Percentiles rank a stretch among this genome's conserved stretches.
phyloP scores from a whole-genome alignment of 768 basidiomycete genomes.

The Suillus discolor region DNA sequence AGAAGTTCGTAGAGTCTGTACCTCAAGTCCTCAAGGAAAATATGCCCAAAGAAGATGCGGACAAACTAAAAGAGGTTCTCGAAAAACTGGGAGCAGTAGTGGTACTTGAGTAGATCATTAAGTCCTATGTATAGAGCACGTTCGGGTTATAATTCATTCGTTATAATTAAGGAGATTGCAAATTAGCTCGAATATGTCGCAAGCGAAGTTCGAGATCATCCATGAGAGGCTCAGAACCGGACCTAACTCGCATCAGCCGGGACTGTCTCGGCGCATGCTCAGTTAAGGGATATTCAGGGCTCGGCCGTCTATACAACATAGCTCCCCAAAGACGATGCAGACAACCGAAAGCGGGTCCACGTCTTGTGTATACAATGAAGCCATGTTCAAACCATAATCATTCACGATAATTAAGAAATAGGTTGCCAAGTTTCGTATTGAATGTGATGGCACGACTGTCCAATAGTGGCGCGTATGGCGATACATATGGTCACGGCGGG shows the following conservation, averaged over 20 bases:
- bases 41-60: constrained; percentile 94
- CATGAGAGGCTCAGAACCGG: constrained; percentile 91
- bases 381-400: constrained; percentile 19
- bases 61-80: constrained; percentile 92
- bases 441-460: constrained; percentile 19
- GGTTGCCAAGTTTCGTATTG: too few species aligned
- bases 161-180: constrained; percentile 18
- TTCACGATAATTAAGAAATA: constrained; percentile 20
- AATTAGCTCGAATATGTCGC: constrained; percentile 28
- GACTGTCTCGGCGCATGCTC: constrained; percentile 37
- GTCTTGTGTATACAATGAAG: constrained; percentile 14
- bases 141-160: constrained; percentile 17
- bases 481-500: constrained; percentile 25
- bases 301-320: constrained; percentile 95
- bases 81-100: constrained; percentile 88
- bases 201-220: constrained; percentile 94
- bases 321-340: constrained; percentile 98
- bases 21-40: constrained; percentile 95
- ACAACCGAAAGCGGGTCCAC: constrained; percentile 76
- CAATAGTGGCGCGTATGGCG: constrained; percentile 24
- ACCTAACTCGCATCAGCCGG: constrained; percentile 95
- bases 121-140: constrained; percentile 17
- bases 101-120: constrained; percentile 65
- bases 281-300: constrained; percentile 5
- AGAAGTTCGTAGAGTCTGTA: constrained; percentile 97